Conservation (phyloP, 2,329 filamentous ascomycete genomes). For the Arthrinium puccinioides region DNA sequence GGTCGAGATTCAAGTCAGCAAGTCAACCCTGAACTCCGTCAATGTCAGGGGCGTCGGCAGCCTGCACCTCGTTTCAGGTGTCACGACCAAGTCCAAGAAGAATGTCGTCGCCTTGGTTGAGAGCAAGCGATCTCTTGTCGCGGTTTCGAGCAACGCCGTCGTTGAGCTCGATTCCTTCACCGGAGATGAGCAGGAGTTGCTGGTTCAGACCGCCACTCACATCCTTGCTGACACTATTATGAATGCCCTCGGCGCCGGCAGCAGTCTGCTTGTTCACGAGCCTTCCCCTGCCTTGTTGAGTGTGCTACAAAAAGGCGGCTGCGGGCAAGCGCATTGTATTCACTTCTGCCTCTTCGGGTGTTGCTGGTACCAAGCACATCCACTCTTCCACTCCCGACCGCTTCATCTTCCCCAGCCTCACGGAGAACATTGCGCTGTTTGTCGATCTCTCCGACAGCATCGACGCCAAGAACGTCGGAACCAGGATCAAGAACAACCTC, state of each 20-base stretch:
- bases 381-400: neutral
- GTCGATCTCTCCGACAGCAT: neutral
- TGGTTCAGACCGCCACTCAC: neutral
- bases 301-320: neutral
- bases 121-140: neutral
- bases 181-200: neutral
- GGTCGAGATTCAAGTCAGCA: neutral
- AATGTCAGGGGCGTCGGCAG: neutral
- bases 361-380: neutral
- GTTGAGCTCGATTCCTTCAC: neutral
- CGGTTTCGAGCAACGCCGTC: neutral
- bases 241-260: neutral
- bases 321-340: neutral
- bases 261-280: neutral
- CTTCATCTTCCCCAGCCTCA: neutral
- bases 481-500: neutral
- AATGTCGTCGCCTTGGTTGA: neutral
- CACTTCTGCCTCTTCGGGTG: neutral
- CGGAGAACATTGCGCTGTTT: neutral
- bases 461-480: neutral
- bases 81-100: neutral
- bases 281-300: neutral
- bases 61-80: neutral
- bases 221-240: neutral
- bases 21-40: neutral